Base-by-base conservation (phyloP, 1,284 basidiomycete species). In the Rhodotorula sp. region DNA sequence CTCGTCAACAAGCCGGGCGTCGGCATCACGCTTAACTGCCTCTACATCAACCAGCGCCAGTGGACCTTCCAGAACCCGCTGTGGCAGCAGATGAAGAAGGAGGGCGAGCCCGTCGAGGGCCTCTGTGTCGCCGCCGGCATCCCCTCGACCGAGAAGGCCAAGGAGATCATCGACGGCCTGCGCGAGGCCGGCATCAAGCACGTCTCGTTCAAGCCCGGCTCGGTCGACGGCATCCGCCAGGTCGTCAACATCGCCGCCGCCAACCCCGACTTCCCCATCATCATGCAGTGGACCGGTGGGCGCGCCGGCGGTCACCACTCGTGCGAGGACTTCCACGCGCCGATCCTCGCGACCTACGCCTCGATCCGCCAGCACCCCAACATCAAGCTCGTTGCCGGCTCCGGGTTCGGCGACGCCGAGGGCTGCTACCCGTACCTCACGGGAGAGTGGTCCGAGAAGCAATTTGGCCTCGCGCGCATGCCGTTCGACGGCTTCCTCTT, bases 251-350 rank as follows among this genome's bases (percentile, higher is more conserved):
- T 99, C 79, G 96, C 97, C 42, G 88, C 91, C 57, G 87, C 93
- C 73, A 95, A 97, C 83, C 92, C 95, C 56, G 90, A 93, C 83
- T 99, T 92, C 87, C 94, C 96, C n/a, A 90, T 99, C 83, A 93
- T 99, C 82, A 85, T 97, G 75, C 96, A 98, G 81, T 98, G 96
- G 96, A 99, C 96, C 61, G 97, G 96, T 80, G 96, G 96, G 64
- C 93, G 96, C 78, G 97, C 96, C n/a, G 96, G 96, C 78, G 96
- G 96, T 72, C 96, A 99, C 80, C 96, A 98, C 84, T 95, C 92
- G 17, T 97, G 90, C 82, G 97, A 99, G 82, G 97, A 99, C 82
- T 95, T 98, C 88, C 95, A 98, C 81, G 93, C 97, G 82, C 96
- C 97, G 1, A 89, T 99, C 78, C 85, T 99, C 57, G 84, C 89